Evolutionary conservation across 345 rosid genomes (phyloP), one percentile per base, ranked within the genome.

Genomic region (Isatis tinctoria): DNA sequence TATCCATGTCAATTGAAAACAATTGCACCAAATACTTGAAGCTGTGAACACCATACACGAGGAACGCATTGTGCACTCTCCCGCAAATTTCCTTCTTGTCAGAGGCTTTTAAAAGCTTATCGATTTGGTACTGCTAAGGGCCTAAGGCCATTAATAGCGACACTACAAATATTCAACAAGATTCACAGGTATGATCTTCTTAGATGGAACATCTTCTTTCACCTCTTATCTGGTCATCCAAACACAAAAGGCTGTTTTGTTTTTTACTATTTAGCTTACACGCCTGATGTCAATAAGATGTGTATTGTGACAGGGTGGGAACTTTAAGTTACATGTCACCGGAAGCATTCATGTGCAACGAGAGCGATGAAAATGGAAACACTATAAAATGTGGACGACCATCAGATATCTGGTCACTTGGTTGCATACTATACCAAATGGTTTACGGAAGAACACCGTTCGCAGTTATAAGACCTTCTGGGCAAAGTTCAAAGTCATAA

Each of bases 291-390:
- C 24, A 76, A 10, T 69, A 17, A 26, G 35, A 14, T 69, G 11
- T 77, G 36, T 65, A 26, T 20, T 18, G 49, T 41, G 49, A 14
- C 85, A 95, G 99, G n/a, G 99, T 91, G 10, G 99, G 99, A 52
- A 95, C 99, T 2, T 80, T 95, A 28, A 95, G 99, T 81, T 95
- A 95, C 88, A 95, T 95, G 99, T 95, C 99, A 66, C 99, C 99
- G 10, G 99, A 95, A 80, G 99, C 99, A 60, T 95, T 95, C 82
- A 80, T 95, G 97, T 95, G 99, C 76, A 95, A 95, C 70, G 99
- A 95, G 82, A 82, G 66, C 35, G 99, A 92, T 66, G 88, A 85
- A n/a, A 87, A 88, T 61, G 99, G 99, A 65, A 90, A 90, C 63
- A 84, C 85, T 0, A 95, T 95, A 78, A 95, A 95, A 75, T 95